Evolutionary conservation across 1,284 basidiomycete species (phyloP).

Genomic region (Cutaneotrichosporon sp.): DNA sequence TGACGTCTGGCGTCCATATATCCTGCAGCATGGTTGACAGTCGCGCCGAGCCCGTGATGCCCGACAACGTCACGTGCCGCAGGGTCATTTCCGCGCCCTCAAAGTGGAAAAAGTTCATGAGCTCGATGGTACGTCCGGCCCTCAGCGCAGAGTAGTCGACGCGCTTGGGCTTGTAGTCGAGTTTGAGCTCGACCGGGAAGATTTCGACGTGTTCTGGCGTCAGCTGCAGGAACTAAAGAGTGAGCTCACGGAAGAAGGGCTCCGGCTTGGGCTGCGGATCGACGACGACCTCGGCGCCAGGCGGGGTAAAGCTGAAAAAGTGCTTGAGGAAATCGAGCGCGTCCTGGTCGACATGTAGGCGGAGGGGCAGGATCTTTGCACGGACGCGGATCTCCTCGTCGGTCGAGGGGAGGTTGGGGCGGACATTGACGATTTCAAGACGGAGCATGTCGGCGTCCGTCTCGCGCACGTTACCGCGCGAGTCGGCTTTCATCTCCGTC

Average conservation of each 20-base stretch:
- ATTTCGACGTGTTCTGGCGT: slow-evolving; percentile 45
- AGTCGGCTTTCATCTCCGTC: slow-evolving; percentile 73
- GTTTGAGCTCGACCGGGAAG: slow-evolving; percentile 71
- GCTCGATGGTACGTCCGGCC: slow-evolving; percentile 86
- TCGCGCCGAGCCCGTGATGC: slow-evolving; percentile 82
- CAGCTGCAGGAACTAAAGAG: slow-evolving; percentile 1
- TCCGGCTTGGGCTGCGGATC: slow-evolving; percentile 39
- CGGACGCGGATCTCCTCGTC: slow-evolving; percentile 75
- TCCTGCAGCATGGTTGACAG: slow-evolving; percentile 89
- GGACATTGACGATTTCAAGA: slow-evolving; percentile 68
- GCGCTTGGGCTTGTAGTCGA: slow-evolving; percentile 97
- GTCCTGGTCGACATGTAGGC: slow-evolving; percentile 95
- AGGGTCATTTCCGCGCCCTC: slow-evolving; percentile 98
- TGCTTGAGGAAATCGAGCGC: slow-evolving; percentile 96
- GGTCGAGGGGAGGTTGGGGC: slow-evolving; percentile 55
- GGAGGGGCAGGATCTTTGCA: slow-evolving; percentile 82
- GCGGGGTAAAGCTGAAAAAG: slow-evolving; percentile 84
- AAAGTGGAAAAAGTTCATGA: slow-evolving; percentile 99
- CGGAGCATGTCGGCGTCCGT: slow-evolving; percentile 90
- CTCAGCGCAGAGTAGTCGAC: slow-evolving; percentile 90
- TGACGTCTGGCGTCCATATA: slow-evolving; percentile 98
- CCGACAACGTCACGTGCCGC: slow-evolving; percentile 82
- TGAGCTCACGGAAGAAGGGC: slow-evolving; percentile 48
- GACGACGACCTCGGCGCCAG: slow-evolving; percentile 37
- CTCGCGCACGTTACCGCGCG: slow-evolving; percentile 76